A percentile compares a stretch with the other conserved stretches of the same genome.
Conservation (phyloP, 2,329 filamentous ascomycete species). For the Fusarium decemcellulare region DNA sequence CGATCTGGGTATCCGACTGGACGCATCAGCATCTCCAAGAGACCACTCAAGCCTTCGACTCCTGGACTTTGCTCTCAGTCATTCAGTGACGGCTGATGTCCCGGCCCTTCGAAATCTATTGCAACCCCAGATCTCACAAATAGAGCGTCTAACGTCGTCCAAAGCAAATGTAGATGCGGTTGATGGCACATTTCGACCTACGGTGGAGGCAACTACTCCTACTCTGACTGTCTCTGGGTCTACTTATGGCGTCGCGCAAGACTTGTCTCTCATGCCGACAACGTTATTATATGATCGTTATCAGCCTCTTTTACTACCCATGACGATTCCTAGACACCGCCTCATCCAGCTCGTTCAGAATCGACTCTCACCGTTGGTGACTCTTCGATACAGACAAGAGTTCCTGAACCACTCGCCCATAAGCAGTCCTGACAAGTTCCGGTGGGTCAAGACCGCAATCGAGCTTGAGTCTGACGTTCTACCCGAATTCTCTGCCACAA, state of each 20-base stretch:
- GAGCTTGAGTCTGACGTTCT: slow-evolving; percentile 53
- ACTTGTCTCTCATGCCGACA: slow-evolving; percentile 48
- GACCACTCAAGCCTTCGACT: slow-evolving; percentile 40
- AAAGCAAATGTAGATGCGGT: slow-evolving; percentile 27
- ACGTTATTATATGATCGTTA: slow-evolving; percentile 55
- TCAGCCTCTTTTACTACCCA: slow-evolving; percentile 53
- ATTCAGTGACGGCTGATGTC: slow-evolving; percentile 54
- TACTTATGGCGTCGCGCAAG: slow-evolving; percentile 54
- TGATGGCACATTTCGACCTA: slow-evolving; percentile 21
- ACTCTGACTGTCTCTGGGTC: slow-evolving; percentile 57
- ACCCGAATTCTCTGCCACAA: slow-evolving; percentile 54
- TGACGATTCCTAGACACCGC: slow-evolving; percentile 53
- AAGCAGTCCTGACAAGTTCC: slow-evolving; percentile 26
- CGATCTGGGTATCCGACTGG: slow-evolving; percentile 56
- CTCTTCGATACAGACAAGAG: slow-evolving; percentile 57
- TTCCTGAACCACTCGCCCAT: slow-evolving; percentile 46
- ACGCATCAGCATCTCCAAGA: slow-evolving; percentile 43
- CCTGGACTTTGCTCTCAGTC: slow-evolving; percentile 57
- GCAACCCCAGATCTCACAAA: slow-evolving; percentile 42
- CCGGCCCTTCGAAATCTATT: slow-evolving; percentile 50
- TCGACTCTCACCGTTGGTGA: slow-evolving; percentile 55
- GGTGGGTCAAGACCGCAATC: slow-evolving; percentile 44
- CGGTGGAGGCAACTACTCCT: slow-evolving; percentile 46
- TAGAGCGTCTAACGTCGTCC: slow-evolving; percentile 40
- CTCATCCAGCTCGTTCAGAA: slow-evolving; percentile 56